These are phyloP conservation scores for Arthrinium phaeospermum DNA, from an alignment of 2,329 filamentous ascomycete genomes.

Conservation along the genomic window DNA sequence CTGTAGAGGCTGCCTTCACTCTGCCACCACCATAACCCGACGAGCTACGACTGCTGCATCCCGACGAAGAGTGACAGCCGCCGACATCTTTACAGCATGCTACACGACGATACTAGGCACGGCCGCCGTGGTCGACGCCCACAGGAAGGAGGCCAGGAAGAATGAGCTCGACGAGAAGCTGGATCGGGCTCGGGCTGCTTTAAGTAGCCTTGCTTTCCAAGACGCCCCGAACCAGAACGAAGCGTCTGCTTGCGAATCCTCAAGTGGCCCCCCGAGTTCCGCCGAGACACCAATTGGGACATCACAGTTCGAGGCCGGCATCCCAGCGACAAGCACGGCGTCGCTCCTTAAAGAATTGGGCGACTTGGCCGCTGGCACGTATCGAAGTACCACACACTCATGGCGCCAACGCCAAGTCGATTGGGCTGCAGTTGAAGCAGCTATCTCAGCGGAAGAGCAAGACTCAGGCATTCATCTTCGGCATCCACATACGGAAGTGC, in stretches of 20 bases:
- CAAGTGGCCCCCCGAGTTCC: neutral
- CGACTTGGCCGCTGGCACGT: conserved; percentile 28
- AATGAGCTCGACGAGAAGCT: conserved; percentile 67
- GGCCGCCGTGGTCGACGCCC: conserved; percentile 67
- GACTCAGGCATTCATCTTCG: conserved; percentile 26
- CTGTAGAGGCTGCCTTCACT: conserved; percentile 63
- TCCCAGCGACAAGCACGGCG: neutral
- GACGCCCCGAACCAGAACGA: conserved; percentile 28
- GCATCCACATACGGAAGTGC: conserved; percentile 28
- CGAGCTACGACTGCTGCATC: conserved; percentile 55
- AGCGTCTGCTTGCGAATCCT: neutral
- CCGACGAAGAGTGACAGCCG: conserved; percentile 54
- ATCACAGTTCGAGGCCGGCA: neutral
- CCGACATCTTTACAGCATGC: conserved; percentile 67
- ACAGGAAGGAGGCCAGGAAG: conserved; percentile 61
- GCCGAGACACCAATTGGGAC: neutral
- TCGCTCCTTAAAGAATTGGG: conserved; percentile 32
- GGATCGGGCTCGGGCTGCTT: conserved; percentile 56
- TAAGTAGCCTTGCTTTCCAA: conserved; percentile 47
- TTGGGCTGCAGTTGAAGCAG: conserved; percentile 36
- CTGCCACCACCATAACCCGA: conserved; percentile 53
- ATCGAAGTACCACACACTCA: conserved; percentile 26
- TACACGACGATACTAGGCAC: conserved; percentile 73
- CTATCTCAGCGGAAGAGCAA: conserved; percentile 33
- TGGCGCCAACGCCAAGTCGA: conserved; percentile 33